Evolutionary conservation across 1,139 yeast genomes (phyloP), one percentile per base, ranked within the genome.

Genomic region (Saccharomyces pastorianus): DNA sequence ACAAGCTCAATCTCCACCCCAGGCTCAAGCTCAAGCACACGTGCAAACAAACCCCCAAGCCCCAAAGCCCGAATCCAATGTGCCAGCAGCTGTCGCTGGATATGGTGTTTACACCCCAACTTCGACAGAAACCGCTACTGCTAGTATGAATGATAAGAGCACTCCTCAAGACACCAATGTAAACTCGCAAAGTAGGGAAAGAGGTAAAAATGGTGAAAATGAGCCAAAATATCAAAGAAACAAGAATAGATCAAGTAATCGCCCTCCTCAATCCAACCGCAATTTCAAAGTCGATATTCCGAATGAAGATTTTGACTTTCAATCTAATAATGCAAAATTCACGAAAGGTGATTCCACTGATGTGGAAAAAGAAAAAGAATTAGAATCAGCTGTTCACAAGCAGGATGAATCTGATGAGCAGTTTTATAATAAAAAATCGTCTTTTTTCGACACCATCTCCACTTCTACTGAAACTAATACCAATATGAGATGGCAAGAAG

Each of bases 371-470:
- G 60, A 51, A 32, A 54, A 52, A n/a, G 50, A 47, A n/a, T 28
- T 23, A 11, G 53, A 49, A n/a, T 46, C 46, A 9, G 54, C 49
- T 13, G 58, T 50, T 8, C 26, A 51, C 7, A 32, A 51, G 42
- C 60, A 59, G 31, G 58, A 56, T 11, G 58, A 56, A 14, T 41
- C 52, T 20, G 53, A 56, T 1, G 69, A 60, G 44, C 55, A 72
- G 44, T 79, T 77, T 47, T 88, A 88, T 70, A 79, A 85, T 68
- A 85, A 82, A 65, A 79, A 78, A 62, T 79, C 88, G 11, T 88
- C 96, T 1, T 89, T 89, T 68, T 89, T 89, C 63, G 96, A 89
- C 70, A 81, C 80, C 56, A 79, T 89, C 58, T 85, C 95, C 8
- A 82, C 88, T 6, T 73, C 80, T 6, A 71, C 79, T 13, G 71